These are phyloP conservation scores for Cutaneotrichosporon sp. DNA, from an alignment of 1,284 basidiomycete genomes.

Conservation along the genomic window DNA sequence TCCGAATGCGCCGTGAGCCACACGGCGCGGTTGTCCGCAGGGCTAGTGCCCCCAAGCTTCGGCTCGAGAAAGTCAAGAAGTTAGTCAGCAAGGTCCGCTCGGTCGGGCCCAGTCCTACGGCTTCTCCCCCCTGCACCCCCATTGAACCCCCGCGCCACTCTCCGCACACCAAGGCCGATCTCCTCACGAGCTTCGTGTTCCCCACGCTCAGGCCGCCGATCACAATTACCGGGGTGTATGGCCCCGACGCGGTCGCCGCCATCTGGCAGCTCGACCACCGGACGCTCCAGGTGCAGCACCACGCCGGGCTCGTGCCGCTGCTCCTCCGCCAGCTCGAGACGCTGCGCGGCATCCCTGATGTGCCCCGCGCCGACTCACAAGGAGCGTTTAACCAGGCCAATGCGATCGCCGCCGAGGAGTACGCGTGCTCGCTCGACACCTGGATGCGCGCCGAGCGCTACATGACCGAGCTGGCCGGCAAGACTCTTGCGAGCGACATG, in stretches of 20 bases:
- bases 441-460: background rate
- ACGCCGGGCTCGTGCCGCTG: conserved; percentile 1
- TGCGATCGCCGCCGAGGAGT: background rate
- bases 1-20: too few species aligned
- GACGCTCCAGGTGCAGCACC: conserved; percentile 13
- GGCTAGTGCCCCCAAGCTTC: background rate
- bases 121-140: too few species aligned
- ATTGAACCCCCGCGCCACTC: too few species aligned
- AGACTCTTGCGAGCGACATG: background rate
- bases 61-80: background rate
- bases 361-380: background rate
- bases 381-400: too few species aligned
- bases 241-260: conserved; percentile 8
- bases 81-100: background rate
- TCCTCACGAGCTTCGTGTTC: conserved; percentile 13
- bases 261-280: background rate
- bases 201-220: background rate
- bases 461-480: background rate
- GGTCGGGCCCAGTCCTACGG: too few species aligned
- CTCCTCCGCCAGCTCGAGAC: background rate
- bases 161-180: conserved; percentile 10
- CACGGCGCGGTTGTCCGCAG: too few species aligned
- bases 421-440: background rate
- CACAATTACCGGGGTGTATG: background rate
- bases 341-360: background rate